phyloP scores from a whole-genome alignment of 2,329 filamentous ascomycete species.

The Epicoccum nigrum region DNA sequence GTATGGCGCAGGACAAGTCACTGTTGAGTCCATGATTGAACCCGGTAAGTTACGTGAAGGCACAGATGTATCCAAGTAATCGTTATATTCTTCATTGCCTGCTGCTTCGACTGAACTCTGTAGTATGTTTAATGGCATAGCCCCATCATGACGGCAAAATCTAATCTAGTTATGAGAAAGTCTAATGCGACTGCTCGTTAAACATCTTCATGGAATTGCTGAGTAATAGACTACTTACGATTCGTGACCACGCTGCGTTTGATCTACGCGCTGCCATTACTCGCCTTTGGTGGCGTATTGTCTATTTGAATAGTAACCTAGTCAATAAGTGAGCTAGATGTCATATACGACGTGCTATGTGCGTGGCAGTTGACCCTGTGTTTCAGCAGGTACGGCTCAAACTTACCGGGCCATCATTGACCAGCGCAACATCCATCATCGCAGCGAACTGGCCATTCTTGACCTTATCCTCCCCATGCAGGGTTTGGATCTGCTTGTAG shows the following conservation, averaged over 20 bases:
- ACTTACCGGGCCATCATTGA: slow-evolving; percentile 83
- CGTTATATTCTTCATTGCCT: too few relatives aligned
- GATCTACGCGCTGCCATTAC: slow-evolving; percentile 14
- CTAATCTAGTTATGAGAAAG: too few relatives aligned
- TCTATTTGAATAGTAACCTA: slow-evolving; percentile 59
- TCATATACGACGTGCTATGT: not conserved
- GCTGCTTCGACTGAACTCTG: too few relatives aligned
- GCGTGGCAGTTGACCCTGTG: slow-evolving; percentile 28
- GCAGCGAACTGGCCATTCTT: slow-evolving; percentile 97
- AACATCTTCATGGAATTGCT: too few relatives aligned
- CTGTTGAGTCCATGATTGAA: too few relatives aligned
- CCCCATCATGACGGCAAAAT: too few relatives aligned
- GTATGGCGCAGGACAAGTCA: too few relatives aligned
- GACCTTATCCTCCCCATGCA: slow-evolving; percentile 76
- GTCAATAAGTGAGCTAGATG: slow-evolving; percentile 1
- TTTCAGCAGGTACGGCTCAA: slow-evolving; percentile 62
- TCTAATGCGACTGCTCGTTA: too few relatives aligned
- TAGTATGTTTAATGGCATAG: too few relatives aligned
- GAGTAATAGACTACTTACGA: too few relatives aligned
- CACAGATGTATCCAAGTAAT: too few relatives aligned
- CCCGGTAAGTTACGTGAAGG: too few relatives aligned
- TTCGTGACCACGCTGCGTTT: slow-evolving; percentile 46
- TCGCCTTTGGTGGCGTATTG: slow-evolving; percentile 52
- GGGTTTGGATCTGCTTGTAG: slow-evolving; percentile 73
- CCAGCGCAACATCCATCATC: slow-evolving; percentile 95